phyloP scores from a whole-genome alignment of 73 alveolate species.

The Blepharisma stoltei region DNA sequence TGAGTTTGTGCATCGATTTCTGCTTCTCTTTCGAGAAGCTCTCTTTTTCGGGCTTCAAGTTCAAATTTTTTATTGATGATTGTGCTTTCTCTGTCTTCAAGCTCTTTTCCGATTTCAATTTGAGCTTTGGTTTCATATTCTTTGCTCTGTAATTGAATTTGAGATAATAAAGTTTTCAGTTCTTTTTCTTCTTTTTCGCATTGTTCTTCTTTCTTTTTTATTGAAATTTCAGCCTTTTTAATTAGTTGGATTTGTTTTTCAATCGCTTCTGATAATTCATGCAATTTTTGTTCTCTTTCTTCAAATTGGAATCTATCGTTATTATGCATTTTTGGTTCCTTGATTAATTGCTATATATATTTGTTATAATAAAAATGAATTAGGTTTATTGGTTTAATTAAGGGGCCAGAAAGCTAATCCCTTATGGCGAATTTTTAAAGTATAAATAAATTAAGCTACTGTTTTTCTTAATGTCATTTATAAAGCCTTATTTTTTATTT shows the following conservation, averaged over 20 bases:
- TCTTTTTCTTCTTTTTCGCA: constrained; percentile 20
- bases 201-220: constrained; percentile 14
- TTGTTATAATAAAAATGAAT: too few relatives aligned
- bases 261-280: constrained; percentile 26
- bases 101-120: background rate
- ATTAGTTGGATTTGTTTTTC: constrained; percentile 14
- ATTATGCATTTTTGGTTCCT: too few relatives aligned
- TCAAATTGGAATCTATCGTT: background rate
- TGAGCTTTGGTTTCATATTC: background rate
- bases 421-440: too few relatives aligned
- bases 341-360: too few relatives aligned
- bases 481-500: too few relatives aligned
- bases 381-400: too few relatives aligned
- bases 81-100: constrained; percentile 7
- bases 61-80: background rate
- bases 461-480: too few relatives aligned
- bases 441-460: too few relatives aligned
- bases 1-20: background rate
- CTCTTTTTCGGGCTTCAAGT: background rate
- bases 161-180: background rate
- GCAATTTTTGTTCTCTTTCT: constrained; percentile 16
- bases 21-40: constrained; percentile 19
- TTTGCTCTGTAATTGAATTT: background rate
- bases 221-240: constrained; percentile 18
- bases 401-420: too few relatives aligned